Base-by-base conservation (phyloP, 441 rosid genomes). In the Jatropha podagrica region DNA sequence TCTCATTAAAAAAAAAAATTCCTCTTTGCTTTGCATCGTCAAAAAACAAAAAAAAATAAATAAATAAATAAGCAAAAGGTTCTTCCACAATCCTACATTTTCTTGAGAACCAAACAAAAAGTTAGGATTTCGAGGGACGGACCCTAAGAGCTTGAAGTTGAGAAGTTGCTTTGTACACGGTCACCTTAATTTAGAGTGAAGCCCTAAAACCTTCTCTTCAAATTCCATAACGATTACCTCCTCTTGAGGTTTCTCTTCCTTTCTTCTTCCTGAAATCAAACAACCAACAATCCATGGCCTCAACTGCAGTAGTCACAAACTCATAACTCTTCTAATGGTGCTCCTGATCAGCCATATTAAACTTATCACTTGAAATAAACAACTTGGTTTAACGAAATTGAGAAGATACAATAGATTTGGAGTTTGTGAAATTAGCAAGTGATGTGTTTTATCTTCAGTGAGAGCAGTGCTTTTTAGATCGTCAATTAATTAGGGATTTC, bases 251-350 rank as follows among this genome's bases (percentile, higher is more conserved):
- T 83, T 83, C 87, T 82, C 84, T 61, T 88, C 88, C 74, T 90
- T 90, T 86, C 80, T 88, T 88, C 80, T 83, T 74, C 82, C 89
- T 1, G 88, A 92, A 89, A 84, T 88, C 92, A 73, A 92, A 87
- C 78, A 91, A 0, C 49, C 98, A 97, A 0, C 98, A 88, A 72
- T 83, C 89, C 79, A 69, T 82, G 76, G 73, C 58, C 81, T 92
- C 98, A 56, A 77, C 80, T 1, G 78, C 79, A 10, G 71, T 69
- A 49, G 78, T 68, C 85, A 81, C 82, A 38, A 1, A 52, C 87
- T 84, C 90, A 26, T 80, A 81, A 80, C 70, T 78, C 78, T 84
- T 84, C 68, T 59, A 68, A 42, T 71, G 66, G 65, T 75, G 48
- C 76, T 79, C 81, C 52, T 85, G 48, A 44, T 44, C 89, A 6